Conservation (phyloP, 2,329 filamentous ascomycete genomes). For the Venturia oleaginea region DNA sequence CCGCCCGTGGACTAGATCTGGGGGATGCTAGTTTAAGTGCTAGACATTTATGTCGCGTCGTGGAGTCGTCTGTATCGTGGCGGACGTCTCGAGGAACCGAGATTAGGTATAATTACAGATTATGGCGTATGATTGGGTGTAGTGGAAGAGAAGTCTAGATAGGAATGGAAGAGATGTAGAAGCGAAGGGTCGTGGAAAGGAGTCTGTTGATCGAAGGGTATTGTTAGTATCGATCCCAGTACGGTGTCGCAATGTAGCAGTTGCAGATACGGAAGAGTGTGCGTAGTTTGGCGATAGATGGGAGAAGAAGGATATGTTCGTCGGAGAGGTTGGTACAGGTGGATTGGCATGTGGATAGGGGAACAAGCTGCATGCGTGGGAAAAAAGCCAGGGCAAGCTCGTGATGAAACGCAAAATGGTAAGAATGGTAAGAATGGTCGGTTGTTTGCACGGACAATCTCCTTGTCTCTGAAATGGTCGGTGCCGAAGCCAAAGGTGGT, state of each 20-base stretch:
- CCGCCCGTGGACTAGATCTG: neutral
- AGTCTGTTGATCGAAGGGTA: neutral
- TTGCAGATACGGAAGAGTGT: neutral
- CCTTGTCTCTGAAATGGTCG: neutral
- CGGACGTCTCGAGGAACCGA: neutral
- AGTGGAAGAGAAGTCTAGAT: neutral
- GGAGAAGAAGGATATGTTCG: neutral
- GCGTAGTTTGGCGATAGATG: neutral
- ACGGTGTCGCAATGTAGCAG: neutral
- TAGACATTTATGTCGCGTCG: neutral
- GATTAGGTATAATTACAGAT: neutral
- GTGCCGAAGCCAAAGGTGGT: too few relatives aligned
- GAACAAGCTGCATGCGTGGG: slow-evolving; percentile 13
- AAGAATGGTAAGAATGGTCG: neutral
- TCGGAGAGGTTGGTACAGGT: neutral
- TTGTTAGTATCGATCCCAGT: neutral
- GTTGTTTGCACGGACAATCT: neutral
- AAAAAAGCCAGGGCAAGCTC: neutral
- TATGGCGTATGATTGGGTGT: neutral
- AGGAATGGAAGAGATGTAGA: neutral
- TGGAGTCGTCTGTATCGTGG: neutral
- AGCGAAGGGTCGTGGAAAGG: neutral
- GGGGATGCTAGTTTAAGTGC: neutral
- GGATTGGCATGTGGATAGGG: neutral
- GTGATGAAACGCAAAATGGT: neutral